Evolutionary conservation across 306 rosid genomes (phyloP), one percentile per base, ranked within the genome.

Genomic region (Bauhinia variegata): DNA sequence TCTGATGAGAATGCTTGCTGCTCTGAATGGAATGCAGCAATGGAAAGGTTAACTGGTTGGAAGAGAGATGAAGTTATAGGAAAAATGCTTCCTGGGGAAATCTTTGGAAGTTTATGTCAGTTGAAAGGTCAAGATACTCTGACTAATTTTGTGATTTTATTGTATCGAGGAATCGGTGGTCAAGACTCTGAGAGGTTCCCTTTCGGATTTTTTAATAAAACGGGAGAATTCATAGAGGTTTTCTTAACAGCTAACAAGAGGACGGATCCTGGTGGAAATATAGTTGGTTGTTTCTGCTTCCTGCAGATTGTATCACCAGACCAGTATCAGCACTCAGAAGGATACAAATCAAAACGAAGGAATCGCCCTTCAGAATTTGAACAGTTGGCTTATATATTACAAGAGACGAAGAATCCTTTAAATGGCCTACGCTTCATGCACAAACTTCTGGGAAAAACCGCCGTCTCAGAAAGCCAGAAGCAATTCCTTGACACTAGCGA

Each of bases 11-110:
- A 86, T 67, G 91, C 88, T 4, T 83, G 84, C 78, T 91, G 97
- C 75, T 85, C 86, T 18, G 96, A 91, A 73, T 91, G 96, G 97
- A 91, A 85, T 76, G 85, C 86, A 38, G 95, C 96, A 60, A 91
- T 91, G 95, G 95, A 85, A 75, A 88, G 79, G 49, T 67, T 86
- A 51, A 83, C 89, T 23, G 96, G 95, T 65, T 86, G 86, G 88
- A 74, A 54, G 47, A 78, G 79, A 83, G 83, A 81, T 2, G 96
- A 88, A 49, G 84, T 78, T 50, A 38, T 83, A 28, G 97, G 97
- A 31, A 88, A 85, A 80, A 18, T 80, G 75, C 88, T 91, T 58
- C 84, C 83, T 11, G 96, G 97, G 37, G 96, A 88, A 78, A 75
- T 91, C 36, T 91, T 91, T 42, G 96, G 93, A 42, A 63, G 67